phyloP scores from a whole-genome alignment of 2,329 filamentous ascomycete genomes.

The Lachnellula suecica region DNA sequence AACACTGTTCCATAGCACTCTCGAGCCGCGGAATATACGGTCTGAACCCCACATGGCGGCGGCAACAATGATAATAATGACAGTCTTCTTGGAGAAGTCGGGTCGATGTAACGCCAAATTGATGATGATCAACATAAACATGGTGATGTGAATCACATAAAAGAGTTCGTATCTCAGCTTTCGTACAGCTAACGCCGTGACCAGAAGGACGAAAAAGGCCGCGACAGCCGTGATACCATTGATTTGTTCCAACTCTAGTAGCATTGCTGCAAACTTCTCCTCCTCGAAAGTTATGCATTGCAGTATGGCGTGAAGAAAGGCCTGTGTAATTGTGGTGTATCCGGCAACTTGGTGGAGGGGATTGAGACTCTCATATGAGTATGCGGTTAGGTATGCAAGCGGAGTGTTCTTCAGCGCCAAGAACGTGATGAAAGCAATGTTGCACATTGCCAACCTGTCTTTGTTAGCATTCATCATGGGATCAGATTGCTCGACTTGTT shows the following conservation, averaged over 20 bases:
- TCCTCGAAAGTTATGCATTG: conserved; percentile 5
- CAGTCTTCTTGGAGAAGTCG: conserved; percentile 37
- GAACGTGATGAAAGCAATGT: conserved; percentile 52
- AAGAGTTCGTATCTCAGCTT: conserved; percentile 54
- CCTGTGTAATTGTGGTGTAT: conserved; percentile 45
- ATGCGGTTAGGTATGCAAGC: conserved; percentile 49
- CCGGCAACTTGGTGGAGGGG: conserved; percentile 55
- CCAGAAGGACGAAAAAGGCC: conserved; percentile 44
- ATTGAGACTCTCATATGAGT: conserved; percentile 60
- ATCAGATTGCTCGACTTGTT: conserved; percentile 19
- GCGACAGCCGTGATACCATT: conserved; percentile 47
- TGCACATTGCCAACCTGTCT: conserved; percentile 46
- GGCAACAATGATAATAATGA: conserved; percentile 42
- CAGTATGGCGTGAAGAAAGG: conserved; percentile 44
- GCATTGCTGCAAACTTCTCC: conserved; percentile 43
- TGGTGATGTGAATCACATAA: conserved; percentile 50
- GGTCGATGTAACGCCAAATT: conserved; percentile 53
- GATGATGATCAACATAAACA: conserved; percentile 49
- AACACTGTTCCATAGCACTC: conserved; percentile 43
- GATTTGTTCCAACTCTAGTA: conserved; percentile 28
- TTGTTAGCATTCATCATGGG: conserved; percentile 27
- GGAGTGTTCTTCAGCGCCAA: conserved; percentile 60
- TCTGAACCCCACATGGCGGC: conserved; percentile 51
- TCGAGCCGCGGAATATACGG: conserved; percentile 45
- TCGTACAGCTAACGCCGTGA: conserved; percentile 41